Evolutionary conservation across 116 monocot genomes (phyloP), one percentile per base, ranked within the genome.

Genomic region (Papilionanthe hybrid): DNA sequence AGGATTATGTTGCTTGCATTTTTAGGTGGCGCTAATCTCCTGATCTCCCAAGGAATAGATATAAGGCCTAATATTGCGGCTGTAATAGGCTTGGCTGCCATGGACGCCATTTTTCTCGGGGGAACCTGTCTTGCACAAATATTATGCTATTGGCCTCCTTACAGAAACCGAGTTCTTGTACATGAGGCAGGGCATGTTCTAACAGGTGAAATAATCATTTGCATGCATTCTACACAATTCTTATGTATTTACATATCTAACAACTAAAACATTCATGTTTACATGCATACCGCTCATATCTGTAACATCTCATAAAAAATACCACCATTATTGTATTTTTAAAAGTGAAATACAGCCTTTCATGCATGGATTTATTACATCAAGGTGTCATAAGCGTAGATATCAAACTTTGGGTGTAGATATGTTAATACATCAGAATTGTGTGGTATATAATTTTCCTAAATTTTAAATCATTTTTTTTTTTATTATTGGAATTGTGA

Each of bases 161-260:
- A 92, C 83, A 92, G 80, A 50, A 84, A 89, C 43, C 81, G 96
- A 47, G 78, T 97, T 83, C 91, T 97, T 72, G 93, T 97, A 67
- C 96, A 97, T 88, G 96, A 97, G 88, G 96, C 96, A 58, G 94
- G 96, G n/a, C 96, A 97, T 86, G 89, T 97, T 80, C 86, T 97
- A 43, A 88, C 84, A 55, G 96, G 96, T 97, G 81, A 85, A 37
- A 37, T 37, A 37, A 37, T 37, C 37, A 37, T 37, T 37, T 37
- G 4, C 37, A 37, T 37, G 4, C 37, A 37, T 37, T 3, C 0
- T 4, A 37, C 37, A 37, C 37, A 3, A 37, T 37, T 37, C 37
- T 37, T 37, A 37, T 37, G 37, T 37, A 37, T 37, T 37, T 37
- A 37, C 37, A 37, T 37, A 37, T 37, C 37, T 37, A 37, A 3